Conservation (phyloP, 139 green algal genomes). For the Chlorella sorokiniana region DNA sequence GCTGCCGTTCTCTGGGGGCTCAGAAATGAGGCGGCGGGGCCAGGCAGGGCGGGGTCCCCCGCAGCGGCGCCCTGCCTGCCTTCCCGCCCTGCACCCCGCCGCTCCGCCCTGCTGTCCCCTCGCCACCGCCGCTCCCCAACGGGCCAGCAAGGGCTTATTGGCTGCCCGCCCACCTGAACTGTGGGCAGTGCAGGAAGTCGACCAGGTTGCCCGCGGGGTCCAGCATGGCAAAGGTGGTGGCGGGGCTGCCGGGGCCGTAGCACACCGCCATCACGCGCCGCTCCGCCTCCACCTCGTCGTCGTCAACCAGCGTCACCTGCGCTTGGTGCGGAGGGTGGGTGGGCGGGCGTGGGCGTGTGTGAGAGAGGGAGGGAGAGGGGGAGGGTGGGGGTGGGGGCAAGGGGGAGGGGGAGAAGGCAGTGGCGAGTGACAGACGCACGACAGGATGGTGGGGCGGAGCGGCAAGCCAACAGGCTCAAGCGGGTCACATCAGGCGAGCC, state of each 20-base stretch:
- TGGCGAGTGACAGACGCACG: no score
- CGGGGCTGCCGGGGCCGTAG: conserved; percentile 68
- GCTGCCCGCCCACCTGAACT: conserved; percentile 32
- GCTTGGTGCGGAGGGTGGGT: not conserved
- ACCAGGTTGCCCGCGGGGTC: conserved; percentile 51
- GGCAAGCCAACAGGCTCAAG: no score
- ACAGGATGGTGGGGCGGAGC: not conserved
- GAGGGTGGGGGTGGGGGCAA: no score
- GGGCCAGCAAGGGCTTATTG: no score
- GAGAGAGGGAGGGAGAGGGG: not conserved
- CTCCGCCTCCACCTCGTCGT: conserved; percentile 49
- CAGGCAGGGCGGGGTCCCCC: no score
- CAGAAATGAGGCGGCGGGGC: no score
- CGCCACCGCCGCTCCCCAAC: not conserved
- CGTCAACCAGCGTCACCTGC: conserved; percentile 28
- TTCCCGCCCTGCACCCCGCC: no score
- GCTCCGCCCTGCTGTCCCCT: no score
- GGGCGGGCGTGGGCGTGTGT: not conserved
- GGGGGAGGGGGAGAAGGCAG: no score
- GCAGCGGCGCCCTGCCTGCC: no score
- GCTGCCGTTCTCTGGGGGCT: no score
- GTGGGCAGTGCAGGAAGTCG: conserved; percentile 47
- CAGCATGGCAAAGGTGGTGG: conserved; percentile 79
- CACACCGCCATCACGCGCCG: conserved; percentile 67
- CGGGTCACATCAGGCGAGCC: no score